These are phyloP conservation scores for Alnus rubra DNA, from an alignment of 306 rosid species.

Conservation along the genomic window DNA sequence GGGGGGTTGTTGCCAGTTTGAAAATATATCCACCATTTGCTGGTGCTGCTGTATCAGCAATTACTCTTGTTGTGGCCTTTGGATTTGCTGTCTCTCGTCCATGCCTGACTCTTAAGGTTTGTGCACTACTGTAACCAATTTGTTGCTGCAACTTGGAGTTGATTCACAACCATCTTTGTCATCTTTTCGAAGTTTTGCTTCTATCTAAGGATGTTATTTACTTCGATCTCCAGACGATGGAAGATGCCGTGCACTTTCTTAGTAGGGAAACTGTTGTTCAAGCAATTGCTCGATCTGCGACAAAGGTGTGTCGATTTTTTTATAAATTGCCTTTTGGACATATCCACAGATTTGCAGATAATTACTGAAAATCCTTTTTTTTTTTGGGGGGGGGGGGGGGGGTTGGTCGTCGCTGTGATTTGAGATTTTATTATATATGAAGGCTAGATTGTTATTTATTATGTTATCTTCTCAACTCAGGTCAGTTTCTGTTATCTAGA, in stretches of 20 bases:
- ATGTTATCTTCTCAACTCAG: not conserved
- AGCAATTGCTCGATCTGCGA: constrained; percentile 96
- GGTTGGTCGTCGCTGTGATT: not conserved
- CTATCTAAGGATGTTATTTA: constrained; percentile 25
- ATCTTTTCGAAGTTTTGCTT: constrained; percentile 7
- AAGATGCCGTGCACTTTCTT: constrained; percentile 96
- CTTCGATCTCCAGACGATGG: constrained; percentile 71
- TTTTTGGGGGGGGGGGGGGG: too few relatives aligned
- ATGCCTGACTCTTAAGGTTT: constrained; percentile 93
- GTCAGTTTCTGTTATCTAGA: not conserved
- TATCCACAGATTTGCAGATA: not conserved
- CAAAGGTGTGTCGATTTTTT: constrained; percentile 61
- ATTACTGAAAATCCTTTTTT: not conserved
- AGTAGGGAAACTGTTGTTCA: constrained; percentile 92
- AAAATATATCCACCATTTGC: constrained; percentile 98
- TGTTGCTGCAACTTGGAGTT: constrained; percentile 11
- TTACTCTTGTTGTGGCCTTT: constrained; percentile 94
- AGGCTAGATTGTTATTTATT: not conserved
- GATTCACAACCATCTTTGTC: not conserved
- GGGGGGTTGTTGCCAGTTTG: constrained; percentile 99
- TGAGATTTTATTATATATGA: not conserved
- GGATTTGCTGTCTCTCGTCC: constrained; percentile 99
- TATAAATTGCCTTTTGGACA: not conserved
- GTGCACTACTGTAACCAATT: constrained; percentile 18
- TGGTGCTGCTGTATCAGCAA: constrained; percentile 97